Base-by-base conservation (phyloP, 2,329 filamentous ascomycete genomes). In the Fusarium chlamydosporum region DNA sequence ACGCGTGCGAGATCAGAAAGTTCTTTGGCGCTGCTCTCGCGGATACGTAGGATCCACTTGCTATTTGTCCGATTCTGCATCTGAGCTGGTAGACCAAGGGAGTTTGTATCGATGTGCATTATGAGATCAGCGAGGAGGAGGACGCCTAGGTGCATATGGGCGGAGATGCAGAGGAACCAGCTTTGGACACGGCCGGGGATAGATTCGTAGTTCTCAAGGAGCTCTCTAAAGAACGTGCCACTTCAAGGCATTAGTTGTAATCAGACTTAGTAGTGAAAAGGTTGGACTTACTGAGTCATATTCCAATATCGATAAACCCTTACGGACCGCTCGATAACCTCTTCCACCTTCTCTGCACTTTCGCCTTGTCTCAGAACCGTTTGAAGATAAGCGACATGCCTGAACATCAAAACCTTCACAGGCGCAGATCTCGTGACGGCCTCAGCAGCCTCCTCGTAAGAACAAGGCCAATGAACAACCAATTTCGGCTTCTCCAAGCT, bases 391-490 rank as follows among this genome's bases (percentile, higher is more conserved):
- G 84, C 82, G 4, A 88, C 79, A 55, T 85, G 83, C 1, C 86
- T 82, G 67, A 84, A 89, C 5, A 89, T 80, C 0, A 88, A 74
- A 0, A 89, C 85, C 69, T 89, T 89, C 48, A 88, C 83, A 0
- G 86, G 85, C 0, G 85, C 84, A 2, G 86, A 84, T 57, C 83
- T 81, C 6, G 82, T 82, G 4, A 88, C 79, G 3, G 81, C 74
- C 13, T 81, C 75, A 1, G 84, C 81, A 1, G 86, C 85, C 6
- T 81, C 76, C 6, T 84, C 80, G 56, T 86, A 83, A 0, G 84
- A 78, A 70, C 86, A 88, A 7, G 86, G 86, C 84, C 85, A 88
- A 26, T 81, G 79, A 0, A 72, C 59, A 3, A 35, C 70, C 18
- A 51, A 7, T 9, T 34, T 34, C 1, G 61, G 61, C 40, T 64